Percentiles rank a stretch among this genome's conserved stretches.
Conservation (phyloP, 352 stramenopile genomes). For the Phytophthora ramorum region DNA sequence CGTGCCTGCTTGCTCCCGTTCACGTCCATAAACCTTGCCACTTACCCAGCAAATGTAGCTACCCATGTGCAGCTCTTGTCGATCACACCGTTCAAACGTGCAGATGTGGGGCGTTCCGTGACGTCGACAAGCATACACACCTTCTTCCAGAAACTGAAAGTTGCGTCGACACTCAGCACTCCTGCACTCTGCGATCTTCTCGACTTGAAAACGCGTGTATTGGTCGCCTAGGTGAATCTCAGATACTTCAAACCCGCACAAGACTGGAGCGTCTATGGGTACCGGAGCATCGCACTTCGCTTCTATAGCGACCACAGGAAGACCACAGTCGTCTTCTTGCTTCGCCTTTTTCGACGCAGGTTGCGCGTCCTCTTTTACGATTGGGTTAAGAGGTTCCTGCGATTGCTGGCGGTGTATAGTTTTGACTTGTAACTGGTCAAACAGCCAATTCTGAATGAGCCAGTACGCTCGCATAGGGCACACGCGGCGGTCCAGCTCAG, state of each 20-base stretch:
- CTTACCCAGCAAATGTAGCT: conserved; percentile 82
- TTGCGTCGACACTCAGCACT: conserved; percentile 39
- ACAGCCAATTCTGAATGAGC: conserved; percentile 84
- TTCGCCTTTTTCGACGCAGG: conserved; percentile 21
- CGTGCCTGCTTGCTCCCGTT: conserved; percentile 67
- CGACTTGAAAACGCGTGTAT: conserved; percentile 59
- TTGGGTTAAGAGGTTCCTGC: conserved; percentile 18
- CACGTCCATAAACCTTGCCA: conserved; percentile 62
- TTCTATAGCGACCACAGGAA: not conserved
- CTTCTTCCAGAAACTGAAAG: conserved; percentile 80
- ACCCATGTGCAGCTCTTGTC: conserved; percentile 54
- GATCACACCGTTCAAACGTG: conserved; percentile 77
- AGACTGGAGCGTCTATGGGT: not conserved
- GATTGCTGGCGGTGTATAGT: conserved; percentile 20
- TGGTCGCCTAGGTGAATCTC: conserved; percentile 73
- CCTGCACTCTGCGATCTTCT: conserved; percentile 50
- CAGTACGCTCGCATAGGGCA: conserved; percentile 78
- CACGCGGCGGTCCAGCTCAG: conserved; percentile 70
- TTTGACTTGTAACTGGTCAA: conserved; percentile 61
- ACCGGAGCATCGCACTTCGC: not conserved
- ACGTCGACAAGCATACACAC: conserved; percentile 70
- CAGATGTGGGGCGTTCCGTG: conserved; percentile 80
- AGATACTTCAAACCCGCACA: conserved; percentile 47
- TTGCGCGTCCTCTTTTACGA: conserved; percentile 15
- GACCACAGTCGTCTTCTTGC: conserved; percentile 10